Percentiles rank a stretch among this genome's conserved stretches.
phyloP scores from a whole-genome alignment of 2,329 filamentous ascomycete genomes.

The Graphiopsis chlorocephala region DNA sequence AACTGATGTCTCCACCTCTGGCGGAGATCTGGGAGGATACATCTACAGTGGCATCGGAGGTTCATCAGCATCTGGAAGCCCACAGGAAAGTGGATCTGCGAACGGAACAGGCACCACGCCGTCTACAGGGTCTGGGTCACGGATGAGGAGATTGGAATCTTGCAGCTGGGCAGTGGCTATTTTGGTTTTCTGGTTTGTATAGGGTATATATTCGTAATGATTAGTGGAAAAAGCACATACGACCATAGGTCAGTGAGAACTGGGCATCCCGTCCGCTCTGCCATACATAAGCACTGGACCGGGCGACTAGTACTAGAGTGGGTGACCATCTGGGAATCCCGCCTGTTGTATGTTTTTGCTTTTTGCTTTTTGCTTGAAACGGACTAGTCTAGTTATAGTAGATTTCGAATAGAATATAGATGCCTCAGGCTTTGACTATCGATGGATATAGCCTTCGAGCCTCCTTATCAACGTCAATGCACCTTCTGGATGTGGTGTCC shows the following conservation, averaged over 20 bases:
- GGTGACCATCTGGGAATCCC: too few relatives aligned
- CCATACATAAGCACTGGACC: too few relatives aligned
- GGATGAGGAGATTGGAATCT: neutral
- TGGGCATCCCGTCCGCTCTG: too few relatives aligned
- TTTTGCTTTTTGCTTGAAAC: too few relatives aligned
- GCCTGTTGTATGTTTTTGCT: too few relatives aligned
- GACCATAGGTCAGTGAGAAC: too few relatives aligned
- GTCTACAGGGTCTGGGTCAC: neutral
- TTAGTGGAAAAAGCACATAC: neutral
- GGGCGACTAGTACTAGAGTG: neutral
- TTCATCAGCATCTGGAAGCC: neutral
- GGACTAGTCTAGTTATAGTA: too few relatives aligned
- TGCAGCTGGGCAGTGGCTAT: neutral
- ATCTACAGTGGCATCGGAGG: slow-evolving; percentile 10
- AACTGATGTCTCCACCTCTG: neutral
- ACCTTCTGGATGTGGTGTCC: neutral
- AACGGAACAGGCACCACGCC: neutral
- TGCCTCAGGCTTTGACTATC: too few relatives aligned
- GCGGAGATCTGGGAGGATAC: neutral
- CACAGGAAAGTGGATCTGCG: neutral
- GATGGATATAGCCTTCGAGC: too few relatives aligned
- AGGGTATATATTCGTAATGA: neutral
- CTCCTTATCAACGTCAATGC: neutral
- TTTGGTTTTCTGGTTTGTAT: neutral
- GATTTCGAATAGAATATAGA: too few relatives aligned